A percentile compares a stretch with the other conserved stretches of the same genome.
These are phyloP conservation scores for Miscanthus sacchariflorus DNA, from an alignment of 202 grass and related monocot genomes.

Conservation along the genomic window DNA sequence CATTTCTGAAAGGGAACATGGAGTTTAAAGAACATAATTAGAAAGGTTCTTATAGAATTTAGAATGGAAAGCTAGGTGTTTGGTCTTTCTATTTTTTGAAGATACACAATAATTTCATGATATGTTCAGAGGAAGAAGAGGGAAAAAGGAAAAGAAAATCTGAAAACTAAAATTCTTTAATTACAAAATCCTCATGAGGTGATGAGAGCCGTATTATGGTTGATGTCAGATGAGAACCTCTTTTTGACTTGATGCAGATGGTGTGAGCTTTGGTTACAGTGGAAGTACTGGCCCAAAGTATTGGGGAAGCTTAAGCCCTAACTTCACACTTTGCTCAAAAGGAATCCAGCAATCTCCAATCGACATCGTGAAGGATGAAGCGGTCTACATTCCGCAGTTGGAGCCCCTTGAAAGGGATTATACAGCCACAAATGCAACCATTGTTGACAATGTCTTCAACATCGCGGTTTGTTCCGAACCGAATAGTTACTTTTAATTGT, in stretches of 20 bases:
- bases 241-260: slow-evolving; percentile 33
- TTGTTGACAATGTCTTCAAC: slow-evolving; percentile 77
- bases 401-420: slow-evolving; percentile 70
- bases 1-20: slow-evolving; percentile 19
- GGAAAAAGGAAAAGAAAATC: neutral
- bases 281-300: slow-evolving; percentile 68
- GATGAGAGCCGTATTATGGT: neutral
- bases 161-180: neutral
- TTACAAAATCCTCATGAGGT: neutral
- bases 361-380: slow-evolving; percentile 59
- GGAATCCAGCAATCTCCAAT: slow-evolving; percentile 79
- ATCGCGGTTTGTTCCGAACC: slow-evolving; percentile 62
- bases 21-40: neutral
- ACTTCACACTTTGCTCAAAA: slow-evolving; percentile 76
- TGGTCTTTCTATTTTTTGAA: neutral
- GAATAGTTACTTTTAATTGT: slow-evolving; percentile 21
- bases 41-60: neutral
- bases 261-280: slow-evolving; percentile 65
- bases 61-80: neutral
- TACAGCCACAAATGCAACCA: slow-evolving; percentile 58
- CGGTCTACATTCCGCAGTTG: slow-evolving; percentile 51
- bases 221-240: slow-evolving; percentile 15
- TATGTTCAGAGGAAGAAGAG: slow-evolving; percentile 9
- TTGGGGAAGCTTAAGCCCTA: slow-evolving; percentile 78
- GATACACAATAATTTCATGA: neutral